Base-by-base conservation (phyloP, 495 filamentous ascomycete species). In the Hypoxylon lienhwacheense region DNA sequence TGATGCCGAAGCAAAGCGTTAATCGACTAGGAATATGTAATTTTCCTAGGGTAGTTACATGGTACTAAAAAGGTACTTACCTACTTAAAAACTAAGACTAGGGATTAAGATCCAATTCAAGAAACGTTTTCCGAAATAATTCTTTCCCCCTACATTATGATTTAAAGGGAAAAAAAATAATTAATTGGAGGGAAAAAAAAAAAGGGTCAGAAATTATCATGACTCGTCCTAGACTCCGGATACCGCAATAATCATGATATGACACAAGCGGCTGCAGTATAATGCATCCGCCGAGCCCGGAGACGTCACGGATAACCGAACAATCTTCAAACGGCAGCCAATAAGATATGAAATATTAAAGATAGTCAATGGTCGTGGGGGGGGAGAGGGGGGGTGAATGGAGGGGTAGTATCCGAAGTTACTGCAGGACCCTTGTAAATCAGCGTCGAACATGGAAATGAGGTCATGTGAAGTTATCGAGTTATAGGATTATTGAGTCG, bases 1-100 rank as follows among this genome's bases (percentile, higher is more conserved):
- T 5, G 37, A 22, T 58, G 61, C 65, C 65, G 65, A 67, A 63
- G 57, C 58, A 67, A 67, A 65, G 58, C 65, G 65, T 17, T 19
- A n/a, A 19, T 14, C 12, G 37, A 49, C 51, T 17, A 47, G 14
- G 41, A 28, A 28, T 31, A n/a, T n/a, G n/a, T n/a, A n/a, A n/a
- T n/a, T n/a, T n/a, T n/a, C n/a, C n/a, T n/a, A n/a, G n/a, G n/a
- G n/a, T n/a, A n/a, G n/a, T n/a, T n/a, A n/a, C n/a, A n/a, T n/a
- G n/a, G n/a, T n/a, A n/a, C n/a, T n/a, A n/a, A n/a, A n/a, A n/a
- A n/a, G n/a, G n/a, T n/a, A n/a, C n/a, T n/a, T n/a, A n/a, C n/a
- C n/a, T n/a, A n/a, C n/a, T n/a, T n/a, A n/a, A n/a, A n/a, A n/a
- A n/a, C n/a, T n/a, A n/a, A n/a, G n/a, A n/a, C n/a, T n/a, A n/a